Conservation (phyloP, 2,329 filamentous ascomycete genomes). For the Neonectria ditissima region DNA sequence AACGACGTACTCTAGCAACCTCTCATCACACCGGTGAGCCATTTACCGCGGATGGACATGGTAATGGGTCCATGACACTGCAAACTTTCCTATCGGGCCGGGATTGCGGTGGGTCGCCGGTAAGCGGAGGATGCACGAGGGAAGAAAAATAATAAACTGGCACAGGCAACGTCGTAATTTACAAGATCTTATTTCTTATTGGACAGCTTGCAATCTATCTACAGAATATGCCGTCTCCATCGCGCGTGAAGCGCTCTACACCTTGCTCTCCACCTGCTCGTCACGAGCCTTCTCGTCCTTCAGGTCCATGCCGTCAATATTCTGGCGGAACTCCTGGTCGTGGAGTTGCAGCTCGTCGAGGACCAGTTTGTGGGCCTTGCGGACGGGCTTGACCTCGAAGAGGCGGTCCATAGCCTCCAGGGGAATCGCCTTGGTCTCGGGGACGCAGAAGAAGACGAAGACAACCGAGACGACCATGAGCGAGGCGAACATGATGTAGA, state of each 20-base stretch:
- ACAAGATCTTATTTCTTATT: not conserved
- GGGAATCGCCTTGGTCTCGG: conserved; percentile 75
- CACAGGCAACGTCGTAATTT: not conserved
- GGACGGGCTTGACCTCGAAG: conserved; percentile 63
- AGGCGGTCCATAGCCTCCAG: conserved; percentile 74
- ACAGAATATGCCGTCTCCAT: not conserved
- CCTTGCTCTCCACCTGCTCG: conserved; percentile 43
- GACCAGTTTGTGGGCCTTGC: conserved; percentile 57
- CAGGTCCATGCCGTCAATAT: conserved; percentile 42
- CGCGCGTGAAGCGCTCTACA: not conserved
- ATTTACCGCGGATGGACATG: not conserved
- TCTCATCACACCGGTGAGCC: not conserved
- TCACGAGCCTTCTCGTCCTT: conserved; percentile 45
- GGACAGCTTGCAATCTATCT: not conserved
- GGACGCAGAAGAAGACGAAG: conserved; percentile 72
- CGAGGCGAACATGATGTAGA: conserved; percentile 76
- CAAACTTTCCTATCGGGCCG: conserved; percentile 1
- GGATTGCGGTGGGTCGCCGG: not conserved
- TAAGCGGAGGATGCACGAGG: not conserved
- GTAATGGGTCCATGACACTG: not conserved
- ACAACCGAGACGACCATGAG: conserved; percentile 68
- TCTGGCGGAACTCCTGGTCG: conserved; percentile 51
- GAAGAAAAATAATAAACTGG: not conserved
- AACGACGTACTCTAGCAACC: not conserved
- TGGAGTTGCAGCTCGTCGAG: conserved; percentile 56